Base-by-base conservation (phyloP, 257 asterid species). In the Solanum etuberosum region DNA sequence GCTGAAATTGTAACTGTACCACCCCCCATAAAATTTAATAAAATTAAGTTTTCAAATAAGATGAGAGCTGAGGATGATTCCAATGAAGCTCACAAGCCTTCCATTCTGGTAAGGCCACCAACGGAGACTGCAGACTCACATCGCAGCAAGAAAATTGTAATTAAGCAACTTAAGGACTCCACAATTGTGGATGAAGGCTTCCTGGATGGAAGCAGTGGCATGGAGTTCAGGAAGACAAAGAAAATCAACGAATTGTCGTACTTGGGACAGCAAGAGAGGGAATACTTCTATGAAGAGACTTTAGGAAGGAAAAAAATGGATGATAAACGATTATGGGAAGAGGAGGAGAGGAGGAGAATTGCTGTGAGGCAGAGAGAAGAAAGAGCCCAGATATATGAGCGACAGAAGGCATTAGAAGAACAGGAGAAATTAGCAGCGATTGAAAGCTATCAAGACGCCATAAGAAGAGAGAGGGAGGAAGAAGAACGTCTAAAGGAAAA, bases 381-480 rank as follows among this genome's bases (percentile, higher is more conserved):
- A 85, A 91, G 95, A 89, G 86, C 89, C 88, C 91, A 91, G 89
- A 92, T 86, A 21, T 86, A 73, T 21, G 93, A 88, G 67, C 93
- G 91, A 46, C 95, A 93, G 87, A 94, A 94, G 87, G 90, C 92
- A 87, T 86, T 88, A 1, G 97, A 93, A 86, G 98, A 91, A 85
- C 93, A 68, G 71, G 94, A 95, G 86, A 95, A 93, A 90, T 90
- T 98, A 37, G 90, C 93, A 23, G 97, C 94, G 86, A 82, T 96
- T 82, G 88, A 89, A 88, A 92, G 93, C 85, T 97, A 93, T 89
- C 92, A 95, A 89, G 97, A 94, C 84, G 91, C 88, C 83, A 93
- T 97, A 84, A 93, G 98, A 61, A 92, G 92, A 91, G 99, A 97
- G 89, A 93, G 98, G 88, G 99, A 96, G 90, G 99, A 97, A 91